Percentiles rank a stretch among this genome's conserved stretches.
These are phyloP conservation scores for Verticillium alfalfae DNA, from an alignment of 2,329 filamentous ascomycete genomes.

Conservation along the genomic window DNA sequence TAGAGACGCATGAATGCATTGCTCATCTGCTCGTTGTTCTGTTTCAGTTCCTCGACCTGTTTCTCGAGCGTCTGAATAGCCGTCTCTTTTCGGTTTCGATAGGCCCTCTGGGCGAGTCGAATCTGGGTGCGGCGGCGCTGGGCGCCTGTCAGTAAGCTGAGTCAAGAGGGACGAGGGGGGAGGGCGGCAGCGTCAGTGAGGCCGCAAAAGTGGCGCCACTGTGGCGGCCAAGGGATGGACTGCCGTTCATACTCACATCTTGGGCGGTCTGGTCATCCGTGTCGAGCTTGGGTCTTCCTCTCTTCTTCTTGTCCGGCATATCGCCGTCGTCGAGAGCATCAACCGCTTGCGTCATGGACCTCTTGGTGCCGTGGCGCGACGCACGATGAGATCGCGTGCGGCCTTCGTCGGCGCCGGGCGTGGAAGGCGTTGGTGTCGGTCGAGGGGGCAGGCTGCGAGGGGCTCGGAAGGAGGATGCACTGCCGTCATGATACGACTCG, in stretches of 20 bases:
- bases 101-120: slow-evolving; percentile 77
- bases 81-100: slow-evolving; percentile 77
- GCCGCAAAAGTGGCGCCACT: not conserved
- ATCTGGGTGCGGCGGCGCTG: slow-evolving; percentile 83
- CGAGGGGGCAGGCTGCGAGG: slow-evolving; percentile 10
- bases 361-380: not conserved
- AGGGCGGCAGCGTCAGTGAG: slow-evolving; percentile 2
- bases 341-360: not conserved
- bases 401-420: not conserved
- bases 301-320: not conserved
- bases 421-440: slow-evolving; percentile 5
- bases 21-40: slow-evolving; percentile 68
- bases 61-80: slow-evolving; percentile 70
- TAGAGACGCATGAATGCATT: slow-evolving; percentile 64
- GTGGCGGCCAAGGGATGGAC: not conserved
- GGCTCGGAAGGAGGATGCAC: slow-evolving; percentile 10
- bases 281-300: slow-evolving; percentile 71
- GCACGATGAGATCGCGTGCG: not conserved
- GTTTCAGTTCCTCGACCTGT: slow-evolving; percentile 63
- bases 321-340: not conserved
- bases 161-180: slow-evolving; percentile 1
- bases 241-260: slow-evolving; percentile 54
- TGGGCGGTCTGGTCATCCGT: slow-evolving; percentile 72
- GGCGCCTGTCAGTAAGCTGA: slow-evolving; percentile 14
- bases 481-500: slow-evolving; percentile 36